Evolutionary conservation across 2,329 filamentous ascomycete species (phyloP).

Genomic region (Shiraia bambusicola): DNA sequence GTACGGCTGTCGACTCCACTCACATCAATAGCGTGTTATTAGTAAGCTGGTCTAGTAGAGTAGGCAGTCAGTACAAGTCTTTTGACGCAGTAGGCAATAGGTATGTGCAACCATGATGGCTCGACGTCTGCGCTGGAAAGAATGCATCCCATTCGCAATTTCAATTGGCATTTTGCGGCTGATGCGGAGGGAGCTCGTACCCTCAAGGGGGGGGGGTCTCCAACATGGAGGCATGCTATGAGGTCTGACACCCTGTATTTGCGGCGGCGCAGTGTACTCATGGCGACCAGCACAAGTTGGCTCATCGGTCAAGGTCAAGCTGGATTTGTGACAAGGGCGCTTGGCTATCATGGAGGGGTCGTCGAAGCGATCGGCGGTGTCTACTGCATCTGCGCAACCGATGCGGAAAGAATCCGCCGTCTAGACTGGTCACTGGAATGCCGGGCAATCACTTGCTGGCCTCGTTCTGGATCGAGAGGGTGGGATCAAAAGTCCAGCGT

Average conservation of each 20-base stretch:
- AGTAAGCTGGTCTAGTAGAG: not conserved
- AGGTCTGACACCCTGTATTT: conserved; percentile 19
- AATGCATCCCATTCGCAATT: conserved; percentile 11
- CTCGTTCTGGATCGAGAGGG: conserved; percentile 1
- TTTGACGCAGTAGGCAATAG: not conserved
- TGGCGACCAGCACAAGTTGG: conserved; percentile 9
- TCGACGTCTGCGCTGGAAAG: not conserved
- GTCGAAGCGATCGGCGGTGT: conserved; percentile 9
- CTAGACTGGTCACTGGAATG: conserved; percentile 2
- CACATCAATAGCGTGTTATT: not conserved
- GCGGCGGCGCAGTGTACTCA: conserved; percentile 9
- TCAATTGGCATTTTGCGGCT: conserved; percentile 14
- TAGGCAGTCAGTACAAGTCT: not conserved
- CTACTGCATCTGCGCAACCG: conserved; percentile 9
- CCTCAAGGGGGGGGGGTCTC: conserved; percentile 13
- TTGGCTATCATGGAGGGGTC: conserved; percentile 17
- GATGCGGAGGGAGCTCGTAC: conserved; percentile 8
- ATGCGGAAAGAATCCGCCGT: conserved; percentile 6
- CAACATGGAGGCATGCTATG: conserved; percentile 27
- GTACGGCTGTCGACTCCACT: conserved; percentile 3
- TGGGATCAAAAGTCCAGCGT: conserved; percentile 7
- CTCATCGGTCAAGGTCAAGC: conserved; percentile 16
- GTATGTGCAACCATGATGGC: not conserved
- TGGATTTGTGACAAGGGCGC: conserved; percentile 18
- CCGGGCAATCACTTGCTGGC: conserved; percentile 5